Conservation (phyloP, 805 yeast species). For the Pachysolen tannophilus region DNA sequence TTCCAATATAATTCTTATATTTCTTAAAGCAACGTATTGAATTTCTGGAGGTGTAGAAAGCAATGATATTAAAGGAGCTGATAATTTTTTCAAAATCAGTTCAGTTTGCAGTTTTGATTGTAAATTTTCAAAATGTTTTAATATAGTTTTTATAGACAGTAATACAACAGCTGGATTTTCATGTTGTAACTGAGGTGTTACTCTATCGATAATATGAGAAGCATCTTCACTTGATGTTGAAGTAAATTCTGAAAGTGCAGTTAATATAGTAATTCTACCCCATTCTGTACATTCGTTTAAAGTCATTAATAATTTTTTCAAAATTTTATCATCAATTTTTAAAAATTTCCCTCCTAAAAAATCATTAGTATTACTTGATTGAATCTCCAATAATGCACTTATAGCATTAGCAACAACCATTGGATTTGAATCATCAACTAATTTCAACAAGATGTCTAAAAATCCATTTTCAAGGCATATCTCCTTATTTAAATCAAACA, state of each 20-base stretch:
- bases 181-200: constrained; percentile 92
- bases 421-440: constrained; percentile 84
- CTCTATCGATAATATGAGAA: constrained; percentile 78
- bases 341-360: no score
- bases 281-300: constrained; percentile 97
- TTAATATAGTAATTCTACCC: constrained; percentile 90
- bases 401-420: constrained; percentile 97
- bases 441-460: constrained; percentile 51
- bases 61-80: constrained; percentile 82
- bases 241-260: constrained; percentile 68
- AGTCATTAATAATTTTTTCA: constrained; percentile 66
- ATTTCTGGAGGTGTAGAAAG: constrained; percentile 89
- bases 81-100: constrained; percentile 54
- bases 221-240: constrained; percentile 58
- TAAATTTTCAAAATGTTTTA: constrained; percentile 55
- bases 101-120: constrained; percentile 31
- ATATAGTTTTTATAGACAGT: constrained; percentile 71
- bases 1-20: constrained; percentile 82
- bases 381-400: constrained; percentile 75
- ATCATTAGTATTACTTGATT: constrained; percentile 20
- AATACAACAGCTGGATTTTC: constrained; percentile 94
- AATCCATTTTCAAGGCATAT: constrained; percentile 86
- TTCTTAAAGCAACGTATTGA: constrained; percentile 87
- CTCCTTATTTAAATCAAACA: constrained; percentile 76
- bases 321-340: constrained; percentile 30